phyloP scores from a whole-genome alignment of 331 rosid species.

The Dryas integrifolia region DNA sequence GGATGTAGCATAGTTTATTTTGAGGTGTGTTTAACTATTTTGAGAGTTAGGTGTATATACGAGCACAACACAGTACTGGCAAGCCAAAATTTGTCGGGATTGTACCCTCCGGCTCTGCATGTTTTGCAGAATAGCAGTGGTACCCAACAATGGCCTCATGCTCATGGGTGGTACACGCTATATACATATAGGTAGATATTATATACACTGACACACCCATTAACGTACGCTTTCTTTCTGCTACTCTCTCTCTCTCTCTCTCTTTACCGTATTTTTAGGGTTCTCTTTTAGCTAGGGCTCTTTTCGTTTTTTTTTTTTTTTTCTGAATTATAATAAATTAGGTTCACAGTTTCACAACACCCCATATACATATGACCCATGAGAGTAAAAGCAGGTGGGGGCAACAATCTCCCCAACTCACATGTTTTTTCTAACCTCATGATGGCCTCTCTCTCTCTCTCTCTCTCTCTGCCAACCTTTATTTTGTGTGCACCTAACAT shows the following conservation, averaged over 20 bases:
- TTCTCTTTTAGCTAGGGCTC: not conserved
- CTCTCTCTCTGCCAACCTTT: constrained; percentile 1
- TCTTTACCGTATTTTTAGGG: constrained; percentile 20
- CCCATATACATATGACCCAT: not conserved
- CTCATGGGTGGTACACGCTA: not conserved
- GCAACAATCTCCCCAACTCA: not conserved
- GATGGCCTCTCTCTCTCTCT: not conserved
- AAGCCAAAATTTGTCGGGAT: constrained; percentile 6
- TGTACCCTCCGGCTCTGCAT: constrained; percentile 2
- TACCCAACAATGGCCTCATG: not conserved
- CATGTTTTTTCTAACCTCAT: constrained; percentile 13
- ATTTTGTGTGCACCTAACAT: constrained; percentile 14
- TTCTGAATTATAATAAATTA: not conserved
- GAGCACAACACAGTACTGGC: not conserved
- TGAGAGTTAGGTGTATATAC: not conserved
- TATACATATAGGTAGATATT: not conserved
- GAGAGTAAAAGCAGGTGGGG: constrained; percentile 14
- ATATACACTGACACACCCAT: constrained; percentile 4
- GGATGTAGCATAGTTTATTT: too few species aligned
- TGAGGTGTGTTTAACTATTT: too few species aligned
- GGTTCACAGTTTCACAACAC: not conserved
- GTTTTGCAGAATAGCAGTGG: not conserved
- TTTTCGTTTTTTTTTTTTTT: not conserved
- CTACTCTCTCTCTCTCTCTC: too few species aligned
- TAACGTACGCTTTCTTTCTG: constrained; percentile 12